A percentile compares a stretch with the other conserved stretches of the same genome.
phyloP scores from a whole-genome alignment of 2,329 filamentous ascomycete genomes.

The Xylogone sp. region DNA sequence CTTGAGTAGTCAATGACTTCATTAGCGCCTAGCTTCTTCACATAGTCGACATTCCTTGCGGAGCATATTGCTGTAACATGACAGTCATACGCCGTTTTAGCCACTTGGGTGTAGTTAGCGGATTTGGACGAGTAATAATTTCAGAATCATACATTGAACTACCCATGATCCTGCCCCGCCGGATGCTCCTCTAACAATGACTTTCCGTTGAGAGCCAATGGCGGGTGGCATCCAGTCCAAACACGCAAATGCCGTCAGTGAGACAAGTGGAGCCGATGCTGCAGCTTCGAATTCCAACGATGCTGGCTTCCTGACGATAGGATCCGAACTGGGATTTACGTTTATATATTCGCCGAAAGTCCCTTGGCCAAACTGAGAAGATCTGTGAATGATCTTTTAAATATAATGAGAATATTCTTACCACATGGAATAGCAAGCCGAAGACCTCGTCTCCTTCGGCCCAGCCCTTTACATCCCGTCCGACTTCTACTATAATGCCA shows the following conservation, averaged over 20 bases:
- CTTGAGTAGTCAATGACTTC: constrained; percentile 25
- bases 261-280: constrained; percentile 39
- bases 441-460: constrained; percentile 33
- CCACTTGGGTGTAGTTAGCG: constrained; percentile 12
- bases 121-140: constrained; percentile 4
- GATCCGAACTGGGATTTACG: constrained; percentile 19
- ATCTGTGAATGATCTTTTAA: not conserved
- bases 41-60: constrained; percentile 19
- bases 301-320: constrained; percentile 32
- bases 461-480: constrained; percentile 26
- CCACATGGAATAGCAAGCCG: constrained; percentile 24
- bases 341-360: constrained; percentile 25
- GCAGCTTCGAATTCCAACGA: constrained; percentile 38
- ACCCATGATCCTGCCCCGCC: constrained; percentile 25
- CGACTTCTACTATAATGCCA: constrained; percentile 30
- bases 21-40: constrained; percentile 21
- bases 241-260: constrained; percentile 33
- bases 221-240: constrained; percentile 22
- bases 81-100: constrained; percentile 21
- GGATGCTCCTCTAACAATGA: constrained; percentile 23
- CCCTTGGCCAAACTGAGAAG: constrained; percentile 22
- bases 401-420: constrained; percentile 8
- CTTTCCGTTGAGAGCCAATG: constrained; percentile 12
- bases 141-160: constrained; percentile 15
- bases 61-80: constrained; percentile 27